Evolutionary conservation across 345 rosid genomes (phyloP).

Genomic region (Bruguiera parviflora): DNA sequence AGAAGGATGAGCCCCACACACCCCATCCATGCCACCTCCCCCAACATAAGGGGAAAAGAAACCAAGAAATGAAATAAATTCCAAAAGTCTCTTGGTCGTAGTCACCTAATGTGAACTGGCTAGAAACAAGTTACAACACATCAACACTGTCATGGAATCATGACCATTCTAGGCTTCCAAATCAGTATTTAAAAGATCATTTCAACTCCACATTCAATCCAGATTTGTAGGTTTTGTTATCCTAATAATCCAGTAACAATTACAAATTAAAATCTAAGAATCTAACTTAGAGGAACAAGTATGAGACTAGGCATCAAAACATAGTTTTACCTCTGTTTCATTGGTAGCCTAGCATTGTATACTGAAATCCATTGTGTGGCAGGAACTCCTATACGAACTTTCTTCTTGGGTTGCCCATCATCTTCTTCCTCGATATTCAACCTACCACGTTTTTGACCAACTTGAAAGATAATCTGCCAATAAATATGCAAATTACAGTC

Average conservation of each 20-base stretch:
- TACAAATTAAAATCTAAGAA: not conserved
- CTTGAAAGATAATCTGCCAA: slow-evolving; percentile 62
- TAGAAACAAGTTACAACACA: no score
- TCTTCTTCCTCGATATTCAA: slow-evolving; percentile 31
- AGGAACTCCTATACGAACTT: slow-evolving; percentile 36
- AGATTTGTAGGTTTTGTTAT: not conserved
- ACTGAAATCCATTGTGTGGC: slow-evolving; percentile 35
- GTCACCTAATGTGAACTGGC: no score
- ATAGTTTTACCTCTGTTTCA: slow-evolving; percentile 29
- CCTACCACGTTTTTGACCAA: slow-evolving; percentile 34
- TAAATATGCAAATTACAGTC: slow-evolving; percentile 13
- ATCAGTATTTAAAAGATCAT: no score
- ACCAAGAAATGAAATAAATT: no score
- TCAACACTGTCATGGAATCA: no score
- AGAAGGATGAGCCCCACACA: no score
- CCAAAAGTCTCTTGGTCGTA: no score
- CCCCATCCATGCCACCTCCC: no score
- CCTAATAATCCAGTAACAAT: not conserved
- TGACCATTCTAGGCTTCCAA: no score
- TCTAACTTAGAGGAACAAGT: not conserved
- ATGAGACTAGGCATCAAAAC: not conserved
- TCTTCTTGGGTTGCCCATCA: slow-evolving; percentile 35
- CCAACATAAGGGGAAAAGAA: no score
- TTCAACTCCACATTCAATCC: no score
- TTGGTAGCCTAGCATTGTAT: slow-evolving; percentile 34